Base-by-base conservation (phyloP, 108 stramenopile species). In the Fragilaria crotonensis region DNA sequence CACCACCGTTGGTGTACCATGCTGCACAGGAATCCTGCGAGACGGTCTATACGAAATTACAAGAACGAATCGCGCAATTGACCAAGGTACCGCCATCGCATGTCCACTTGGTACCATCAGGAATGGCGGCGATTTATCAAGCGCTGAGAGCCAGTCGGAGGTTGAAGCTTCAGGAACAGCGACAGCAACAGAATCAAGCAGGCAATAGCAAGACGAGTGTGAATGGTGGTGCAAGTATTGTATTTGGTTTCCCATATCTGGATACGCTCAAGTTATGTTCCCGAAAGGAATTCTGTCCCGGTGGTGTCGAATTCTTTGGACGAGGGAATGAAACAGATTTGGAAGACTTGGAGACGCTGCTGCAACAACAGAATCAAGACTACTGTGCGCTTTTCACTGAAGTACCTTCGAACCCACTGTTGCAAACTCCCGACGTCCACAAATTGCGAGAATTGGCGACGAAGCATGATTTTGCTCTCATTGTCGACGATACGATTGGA, bases 401-500 rank as follows among this genome's bases (percentile, higher is more conserved):
- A 67, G 76, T 83, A 17, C 85, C 85, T 2, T 71, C 75, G 32
- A 87, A 87, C 68, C 85, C 85, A 30, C 64, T 87, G 29, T 54
- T 87, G 67, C 73, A 81, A 25, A 66, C 73, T 63, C 79, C 81
- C 0, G 81, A 83, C 46, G 54, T 87, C 66, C 45, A 63, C 7
- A 48, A 46, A 17, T 59, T 86, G 48, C 57, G 73, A 21, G 54
- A 51, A 30, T 62, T 86, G 45, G 81, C 78, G 4, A 67, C 79
- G 48, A 45, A 80, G 54, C 63, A 75, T 47, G 66, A 72, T 48
- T 78, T 87, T 56, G 54, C 48, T 4, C 52, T 87, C 31, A 66
- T 80, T 9, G 79, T 83, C 44, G 85, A 87, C 55, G 85, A 87
- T 57, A 87, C 85, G 5, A 82, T 87, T 64, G 75, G 78, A n/a